A percentile compares a stretch with the other conserved stretches of the same genome.
These are phyloP conservation scores for Picocystis salinarum DNA, from an alignment of 139 green algal species.

Conservation along the genomic window DNA sequence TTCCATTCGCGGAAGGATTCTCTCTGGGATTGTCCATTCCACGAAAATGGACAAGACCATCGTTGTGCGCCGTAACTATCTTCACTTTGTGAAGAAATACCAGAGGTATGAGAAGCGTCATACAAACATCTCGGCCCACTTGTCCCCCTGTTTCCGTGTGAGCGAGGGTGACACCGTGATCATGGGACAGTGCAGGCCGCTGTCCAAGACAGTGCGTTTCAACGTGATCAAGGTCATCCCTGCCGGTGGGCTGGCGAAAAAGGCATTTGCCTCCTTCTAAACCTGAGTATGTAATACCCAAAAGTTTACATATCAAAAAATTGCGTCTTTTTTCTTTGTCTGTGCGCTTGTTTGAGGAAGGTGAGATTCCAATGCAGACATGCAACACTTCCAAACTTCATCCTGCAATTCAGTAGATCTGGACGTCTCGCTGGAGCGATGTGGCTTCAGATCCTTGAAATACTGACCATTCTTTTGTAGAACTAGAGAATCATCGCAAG, in stretches of 20 bases:
- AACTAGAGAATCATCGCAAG: too few species aligned
- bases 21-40: constrained; percentile 73
- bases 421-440: too few species aligned
- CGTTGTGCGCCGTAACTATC: constrained; percentile 88
- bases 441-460: too few species aligned
- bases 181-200: constrained; percentile 91
- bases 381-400: too few species aligned
- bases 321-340: too few species aligned
- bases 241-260: constrained; percentile 31
- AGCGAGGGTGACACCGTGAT: constrained; percentile 85
- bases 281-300: too few species aligned
- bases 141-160: constrained; percentile 87
- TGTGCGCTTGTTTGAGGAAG: too few species aligned
- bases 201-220: constrained; percentile 98
- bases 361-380: too few species aligned
- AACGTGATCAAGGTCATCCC: constrained; percentile 91
- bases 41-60: constrained; percentile 98
- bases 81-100: constrained; percentile 98
- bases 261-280: too few species aligned
- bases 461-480: too few species aligned
- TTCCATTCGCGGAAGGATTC: constrained; percentile 89
- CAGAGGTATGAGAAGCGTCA: constrained; percentile 98
- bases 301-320: too few species aligned
- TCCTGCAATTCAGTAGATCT: too few species aligned
- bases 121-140: constrained; percentile 82